Evolutionary conservation across 345 rosid species (phyloP), one percentile per base, ranked within the genome.

Genomic region (Brassica incana): DNA sequence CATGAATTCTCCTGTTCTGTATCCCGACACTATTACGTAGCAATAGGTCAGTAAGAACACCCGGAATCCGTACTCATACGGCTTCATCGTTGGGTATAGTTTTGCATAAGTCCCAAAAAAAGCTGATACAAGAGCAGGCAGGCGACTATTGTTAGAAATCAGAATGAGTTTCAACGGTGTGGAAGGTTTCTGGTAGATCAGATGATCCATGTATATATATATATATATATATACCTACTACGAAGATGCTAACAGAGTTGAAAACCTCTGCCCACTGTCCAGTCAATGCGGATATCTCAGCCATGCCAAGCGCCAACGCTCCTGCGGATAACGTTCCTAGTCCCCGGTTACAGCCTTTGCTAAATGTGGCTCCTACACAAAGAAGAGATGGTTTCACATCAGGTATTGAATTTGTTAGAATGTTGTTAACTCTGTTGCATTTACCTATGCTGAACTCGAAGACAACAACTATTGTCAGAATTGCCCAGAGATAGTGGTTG

Each of bases 381-480:
- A 63, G 11, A 74, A 80, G 10, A 59, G 52, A 52, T 8, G 23
- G 8, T 29, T 48, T 67, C 36, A 52, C 16, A 67, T 38, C 67
- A 43, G 60, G 61, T 68, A 54, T 16, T 18, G 38, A 20, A 8
- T 27, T 74, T 11, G 11, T 16, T 63, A 38, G 52, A 66, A 59
- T 65, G 45, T 18, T 30, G 35, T 45, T 52, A 63, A 36, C 15
- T 74, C 54, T 69, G 32, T 64, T 71, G 79, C 62, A 30, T 45
- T 20, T 83, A 92, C 97, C 97, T 74, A 92, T 90, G 58, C 91
- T 92, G 87, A 90, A 94, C 77, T 94, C 98, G 73, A 94, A 94
- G 68, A 90, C 78, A 43, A 92, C 97, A 11, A 92, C 88, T 50
- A 92, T 90, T 5, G 96, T 94, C 65, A 94, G 96, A 67, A 90